Evolutionary conservation across 192 early-diverging fungal species (phyloP), one percentile per base, ranked within the genome.

Genomic region (Chytriomyces sp.): DNA sequence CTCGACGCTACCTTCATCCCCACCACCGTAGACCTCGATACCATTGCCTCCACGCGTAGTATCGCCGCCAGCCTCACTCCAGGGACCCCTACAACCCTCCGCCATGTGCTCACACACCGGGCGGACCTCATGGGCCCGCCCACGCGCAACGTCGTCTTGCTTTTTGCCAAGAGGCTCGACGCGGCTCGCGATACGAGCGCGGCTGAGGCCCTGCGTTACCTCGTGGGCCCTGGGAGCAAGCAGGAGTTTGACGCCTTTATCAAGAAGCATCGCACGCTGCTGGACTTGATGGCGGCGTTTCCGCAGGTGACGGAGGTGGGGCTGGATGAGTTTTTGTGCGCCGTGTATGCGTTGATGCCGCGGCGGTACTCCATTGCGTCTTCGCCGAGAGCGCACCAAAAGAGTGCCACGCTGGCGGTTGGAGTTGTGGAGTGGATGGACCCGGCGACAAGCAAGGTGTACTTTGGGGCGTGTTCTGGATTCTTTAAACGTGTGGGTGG

Each of bases 41-140:
- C 54, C 3, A 37, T 87, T 17, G 8, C 65, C 26, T 83, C 84
- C 2, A 66, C 81, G 33, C 72, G 85, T 41, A 83, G 83, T 25
- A 30, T 86, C 19, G 75, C 79, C 3, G 79, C 77, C 7, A 44
- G 34, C 3, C 37, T 68, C 4, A 7, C 30, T 3, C 76, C 87
- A 10, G 64, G 65, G 0, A 52, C 57, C 5, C 81, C 85, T 5
- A 81, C 74, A 38, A 83, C 83, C n/a, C 62, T 87, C 17, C 62
- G 79, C 52, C 72, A 86, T 57, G 74, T 83, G 8, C 54, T 87
- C 3, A 76, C 62, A 12, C 78, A 76, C 55, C 82, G 76, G 39
- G 86, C 85, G n/a, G 84, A 87, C 40, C 44, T 86, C 4, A 62
- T 77, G 17, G 68, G 59, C 37, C 79, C 85, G 59, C 80, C 81